phyloP scores from a whole-genome alignment of 352 stramenopile genomes.

The Paralagenidium karlingii region DNA sequence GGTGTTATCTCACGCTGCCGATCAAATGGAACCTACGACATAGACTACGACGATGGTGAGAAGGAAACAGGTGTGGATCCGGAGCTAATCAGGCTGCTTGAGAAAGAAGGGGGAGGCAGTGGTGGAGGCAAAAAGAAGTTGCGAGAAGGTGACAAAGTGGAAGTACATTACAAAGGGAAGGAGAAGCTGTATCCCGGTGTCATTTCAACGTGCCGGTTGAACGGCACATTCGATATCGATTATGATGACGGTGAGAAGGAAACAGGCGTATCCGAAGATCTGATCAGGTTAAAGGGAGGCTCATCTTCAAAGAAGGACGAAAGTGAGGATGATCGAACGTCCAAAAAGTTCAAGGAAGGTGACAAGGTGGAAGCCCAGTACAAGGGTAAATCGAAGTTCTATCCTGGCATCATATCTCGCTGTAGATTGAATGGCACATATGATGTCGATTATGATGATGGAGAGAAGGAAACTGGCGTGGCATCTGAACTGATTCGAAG shows the following conservation, averaged over 20 bases:
- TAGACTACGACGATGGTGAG: constrained; percentile 46
- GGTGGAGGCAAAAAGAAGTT: too few species aligned
- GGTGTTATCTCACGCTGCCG: constrained; percentile 27
- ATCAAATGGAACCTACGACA: constrained; percentile 21
- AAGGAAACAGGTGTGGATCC: too few species aligned
- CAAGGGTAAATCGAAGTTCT: constrained; percentile 37
- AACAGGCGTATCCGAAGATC: constrained; percentile 8
- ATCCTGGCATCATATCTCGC: constrained; percentile 28
- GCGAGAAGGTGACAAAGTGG: too few species aligned
- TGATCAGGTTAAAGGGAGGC: constrained; percentile 3
- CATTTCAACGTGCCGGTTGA: too few species aligned
- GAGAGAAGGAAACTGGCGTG: constrained; percentile 26
- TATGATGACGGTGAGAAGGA: constrained; percentile 45
- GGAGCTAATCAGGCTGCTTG: too few species aligned
- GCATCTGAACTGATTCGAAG: constrained; percentile 13
- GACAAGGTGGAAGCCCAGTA: constrained; percentile 32
- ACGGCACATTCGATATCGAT: constrained; percentile 35
- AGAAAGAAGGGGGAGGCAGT: too few species aligned
- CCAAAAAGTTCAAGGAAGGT: constrained; percentile 21
- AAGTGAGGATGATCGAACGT: constrained; percentile 27
- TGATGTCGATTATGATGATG: constrained; percentile 48
- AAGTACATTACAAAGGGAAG: constrained; percentile 28
- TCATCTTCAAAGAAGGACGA: constrained; percentile 14
- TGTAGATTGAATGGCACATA: constrained; percentile 29
- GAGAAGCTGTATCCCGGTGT: constrained; percentile 19